Base-by-base conservation (phyloP, 164 flowering plant species). In the Vitis labrusca region DNA sequence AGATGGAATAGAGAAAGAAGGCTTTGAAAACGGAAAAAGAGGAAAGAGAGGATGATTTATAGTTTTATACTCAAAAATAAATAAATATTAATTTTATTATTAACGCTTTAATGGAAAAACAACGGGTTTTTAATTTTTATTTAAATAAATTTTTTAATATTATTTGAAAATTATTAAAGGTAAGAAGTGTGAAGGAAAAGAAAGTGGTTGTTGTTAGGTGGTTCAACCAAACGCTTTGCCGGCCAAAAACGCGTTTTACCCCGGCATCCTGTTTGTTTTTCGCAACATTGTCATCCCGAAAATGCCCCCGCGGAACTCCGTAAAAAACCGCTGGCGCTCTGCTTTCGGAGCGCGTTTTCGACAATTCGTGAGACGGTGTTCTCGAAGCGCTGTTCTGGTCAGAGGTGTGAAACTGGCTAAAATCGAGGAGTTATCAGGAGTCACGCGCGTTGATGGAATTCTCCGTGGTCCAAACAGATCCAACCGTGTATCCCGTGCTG, bases 181-280 rank as follows among this genome's bases (percentile, higher is more conserved):
- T 51, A 51, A 9, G 80, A 80, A 76, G 87, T 73, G 83, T 75
- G 84, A 72, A 73, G 80, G 80, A 74, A 72, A 74, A 79, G 80
- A 74, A 80, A 82, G 89, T 76, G 88, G 88, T 82, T 82, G 97
- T 89, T 85, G 91, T 85, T 85, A 74, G 85, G 91, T 85, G 80
- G 96, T 90, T 90, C 86, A 91, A 90, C 98, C 88, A 87, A 91
- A 84, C 86, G 82, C 78, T 74, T 75, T 72, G 79, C 72, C 74
- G 78, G 60, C 79, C 68, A 72, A 74, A 79, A 72, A 23, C 85
- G 88, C 84, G 87, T 82, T 76, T 73, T 59, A 11, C 49, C 17
- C 54, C n/a, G 14, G 44, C 7, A 37, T 23, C 27, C 27, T 23
- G 27, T 23, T 23, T 23, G 27, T 23, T 23, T 23, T 23, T 23